Percentiles rank a stretch among this genome's conserved stretches.
Evolutionary conservation across 441 rosid species (phyloP).

Genomic region (Adansonia grandidieri): DNA sequence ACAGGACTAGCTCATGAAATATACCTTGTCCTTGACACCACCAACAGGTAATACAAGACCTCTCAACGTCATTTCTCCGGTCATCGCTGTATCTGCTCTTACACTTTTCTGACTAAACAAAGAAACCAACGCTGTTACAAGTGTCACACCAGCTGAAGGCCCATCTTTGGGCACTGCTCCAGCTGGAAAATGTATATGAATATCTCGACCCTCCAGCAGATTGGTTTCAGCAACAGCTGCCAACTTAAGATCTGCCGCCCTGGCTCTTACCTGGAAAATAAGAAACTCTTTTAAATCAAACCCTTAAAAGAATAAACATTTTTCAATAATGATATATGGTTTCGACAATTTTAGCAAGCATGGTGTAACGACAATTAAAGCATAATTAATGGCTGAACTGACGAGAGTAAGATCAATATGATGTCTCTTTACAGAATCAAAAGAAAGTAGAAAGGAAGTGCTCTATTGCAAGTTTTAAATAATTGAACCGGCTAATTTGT

Average conservation of each 20-base stretch:
- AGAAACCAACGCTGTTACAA: conserved; percentile 94
- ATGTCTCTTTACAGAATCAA: neutral
- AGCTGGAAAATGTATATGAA: conserved; percentile 98
- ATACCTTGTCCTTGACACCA: conserved; percentile 95
- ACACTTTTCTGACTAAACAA: conserved; percentile 80
- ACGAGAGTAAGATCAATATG: neutral
- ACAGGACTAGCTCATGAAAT: neutral
- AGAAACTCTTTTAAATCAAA: conserved; percentile 22
- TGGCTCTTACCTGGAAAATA: conserved; percentile 75
- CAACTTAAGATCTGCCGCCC: conserved; percentile 77
- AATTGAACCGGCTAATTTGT: neutral
- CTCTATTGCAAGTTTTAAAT: neutral
- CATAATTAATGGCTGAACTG: neutral
- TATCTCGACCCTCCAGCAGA: conserved; percentile 86
- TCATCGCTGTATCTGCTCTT: conserved; percentile 99
- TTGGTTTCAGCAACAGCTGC: conserved; percentile 60
- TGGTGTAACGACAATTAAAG: neutral
- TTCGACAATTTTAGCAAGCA: neutral
- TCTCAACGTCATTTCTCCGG: conserved; percentile 98
- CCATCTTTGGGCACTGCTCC: conserved; percentile 99
- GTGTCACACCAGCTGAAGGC: conserved; percentile 98
- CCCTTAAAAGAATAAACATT: neutral
- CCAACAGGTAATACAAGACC: conserved; percentile 99
- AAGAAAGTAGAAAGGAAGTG: conserved; percentile 3
- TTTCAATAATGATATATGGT: neutral